Conservation (phyloP, 495 filamentous ascomycete species). For the Oidiodendron maius region DNA sequence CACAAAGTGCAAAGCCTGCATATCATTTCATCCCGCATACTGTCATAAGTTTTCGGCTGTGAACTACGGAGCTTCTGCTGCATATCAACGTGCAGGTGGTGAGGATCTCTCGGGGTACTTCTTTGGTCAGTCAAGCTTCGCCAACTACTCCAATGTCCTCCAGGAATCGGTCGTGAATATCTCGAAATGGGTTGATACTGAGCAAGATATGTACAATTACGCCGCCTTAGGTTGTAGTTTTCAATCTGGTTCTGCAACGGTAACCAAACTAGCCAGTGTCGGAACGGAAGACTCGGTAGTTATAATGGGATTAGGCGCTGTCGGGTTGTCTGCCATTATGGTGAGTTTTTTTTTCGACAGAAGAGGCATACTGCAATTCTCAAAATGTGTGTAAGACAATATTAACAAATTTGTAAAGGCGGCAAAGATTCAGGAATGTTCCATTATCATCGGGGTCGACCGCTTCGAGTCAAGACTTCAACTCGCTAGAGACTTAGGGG, state of each 20-base stretch:
- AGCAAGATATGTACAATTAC: neutral
- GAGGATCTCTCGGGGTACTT: neutral
- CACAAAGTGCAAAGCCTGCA: conserved; percentile 36
- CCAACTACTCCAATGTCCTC: neutral
- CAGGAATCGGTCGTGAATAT: neutral
- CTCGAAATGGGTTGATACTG: neutral
- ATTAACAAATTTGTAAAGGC: too few relatives aligned
- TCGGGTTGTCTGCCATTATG: too few relatives aligned
- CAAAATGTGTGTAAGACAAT: too few relatives aligned
- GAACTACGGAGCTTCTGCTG: neutral
- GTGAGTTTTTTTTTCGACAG: too few relatives aligned
- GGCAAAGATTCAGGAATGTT: too few relatives aligned
- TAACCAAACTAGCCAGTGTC: too few relatives aligned
- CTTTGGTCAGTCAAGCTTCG: neutral
- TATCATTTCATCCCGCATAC: neutral
- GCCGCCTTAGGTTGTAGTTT: neutral
- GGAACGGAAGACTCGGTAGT: too few relatives aligned
- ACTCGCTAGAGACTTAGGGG: too few relatives aligned
- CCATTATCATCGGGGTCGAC: too few relatives aligned
- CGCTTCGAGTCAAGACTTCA: too few relatives aligned
- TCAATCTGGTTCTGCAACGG: neutral
- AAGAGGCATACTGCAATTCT: too few relatives aligned
- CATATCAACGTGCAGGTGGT: neutral
- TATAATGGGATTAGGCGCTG: too few relatives aligned
- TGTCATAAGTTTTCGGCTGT: neutral